Evolutionary conservation across 345 rosid species (phyloP).

Genomic region (Gossypium mustelinum): DNA sequence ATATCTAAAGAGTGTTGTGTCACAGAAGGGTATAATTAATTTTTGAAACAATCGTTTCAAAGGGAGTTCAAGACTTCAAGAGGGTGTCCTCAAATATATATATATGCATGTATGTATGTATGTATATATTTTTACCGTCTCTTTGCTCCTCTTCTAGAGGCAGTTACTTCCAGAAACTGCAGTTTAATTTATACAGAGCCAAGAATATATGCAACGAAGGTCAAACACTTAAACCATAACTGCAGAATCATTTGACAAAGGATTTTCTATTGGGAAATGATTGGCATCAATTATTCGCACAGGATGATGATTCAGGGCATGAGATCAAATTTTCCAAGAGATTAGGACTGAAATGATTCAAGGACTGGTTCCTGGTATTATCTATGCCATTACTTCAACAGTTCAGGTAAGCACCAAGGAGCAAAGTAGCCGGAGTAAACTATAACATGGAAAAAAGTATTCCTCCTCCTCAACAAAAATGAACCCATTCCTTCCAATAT

Average conservation of each 20-base stretch:
- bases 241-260: background rate
- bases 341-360: conserved; percentile 22
- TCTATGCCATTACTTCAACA: conserved; percentile 33
- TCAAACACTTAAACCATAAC: background rate
- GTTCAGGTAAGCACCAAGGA: conserved; percentile 29
- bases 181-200: background rate
- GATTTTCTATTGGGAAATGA: background rate
- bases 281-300: background rate
- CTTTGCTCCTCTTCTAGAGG: conserved; percentile 29
- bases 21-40: conserved; percentile 26
- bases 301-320: background rate
- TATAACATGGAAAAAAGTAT: background rate
- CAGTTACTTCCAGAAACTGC: background rate
- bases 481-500: background rate
- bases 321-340: conserved; percentile 13
- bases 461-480: background rate
- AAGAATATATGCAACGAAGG: background rate
- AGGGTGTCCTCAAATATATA: too few species aligned
- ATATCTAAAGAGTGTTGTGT: background rate
- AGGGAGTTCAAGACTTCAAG: conserved; percentile 22
- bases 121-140: conserved; percentile 20
- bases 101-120: too few species aligned
- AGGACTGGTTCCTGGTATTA: conserved; percentile 14
- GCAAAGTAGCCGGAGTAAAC: background rate
- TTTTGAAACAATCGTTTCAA: conserved; percentile 27